phyloP scores from a whole-genome alignment of 2,329 filamentous ascomycete genomes.

The Phoma sp. region DNA sequence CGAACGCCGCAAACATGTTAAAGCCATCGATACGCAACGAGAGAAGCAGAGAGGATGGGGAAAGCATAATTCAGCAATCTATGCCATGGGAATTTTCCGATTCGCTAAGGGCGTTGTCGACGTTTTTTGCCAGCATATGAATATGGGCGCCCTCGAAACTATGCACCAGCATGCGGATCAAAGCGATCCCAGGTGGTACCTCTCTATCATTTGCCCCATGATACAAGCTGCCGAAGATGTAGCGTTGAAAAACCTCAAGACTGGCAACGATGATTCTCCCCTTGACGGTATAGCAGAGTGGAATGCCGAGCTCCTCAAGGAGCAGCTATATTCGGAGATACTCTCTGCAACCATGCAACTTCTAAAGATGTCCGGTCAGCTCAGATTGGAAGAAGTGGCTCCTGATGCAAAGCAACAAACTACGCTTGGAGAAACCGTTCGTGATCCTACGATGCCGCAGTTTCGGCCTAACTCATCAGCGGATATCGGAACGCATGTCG shows the following conservation, averaged over 20 bases:
- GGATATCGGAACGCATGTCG: slow-evolving; percentile 11
- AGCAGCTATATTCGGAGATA: slow-evolving; percentile 9
- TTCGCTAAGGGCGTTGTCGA: slow-evolving; percentile 38
- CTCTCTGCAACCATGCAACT: neutral
- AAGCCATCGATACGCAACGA: slow-evolving; percentile 26
- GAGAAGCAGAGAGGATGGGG: slow-evolving; percentile 7
- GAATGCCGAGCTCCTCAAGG: slow-evolving; percentile 10
- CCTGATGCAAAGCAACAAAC: neutral
- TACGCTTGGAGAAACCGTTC: slow-evolving; percentile 11
- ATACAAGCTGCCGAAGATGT: slow-evolving; percentile 28
- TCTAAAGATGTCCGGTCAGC: neutral
- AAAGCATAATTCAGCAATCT: slow-evolving; percentile 24
- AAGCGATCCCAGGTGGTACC: neutral
- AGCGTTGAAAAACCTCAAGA: slow-evolving; percentile 21
- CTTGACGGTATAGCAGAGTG: slow-evolving; percentile 5
- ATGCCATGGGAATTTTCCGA: slow-evolving; percentile 34
- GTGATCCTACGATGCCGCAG: slow-evolving; percentile 73
- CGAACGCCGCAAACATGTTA: slow-evolving; percentile 36
- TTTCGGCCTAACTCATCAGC: slow-evolving; percentile 65
- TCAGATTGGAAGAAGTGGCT: neutral
- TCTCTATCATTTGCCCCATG: slow-evolving; percentile 15
- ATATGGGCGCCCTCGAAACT: slow-evolving; percentile 3
- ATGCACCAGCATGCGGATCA: neutral
- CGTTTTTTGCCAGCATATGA: slow-evolving; percentile 25
- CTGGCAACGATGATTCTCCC: slow-evolving; percentile 8